Conservation (phyloP, 208 protist genomes). For the Acanthamoeba culbertsoni region DNA sequence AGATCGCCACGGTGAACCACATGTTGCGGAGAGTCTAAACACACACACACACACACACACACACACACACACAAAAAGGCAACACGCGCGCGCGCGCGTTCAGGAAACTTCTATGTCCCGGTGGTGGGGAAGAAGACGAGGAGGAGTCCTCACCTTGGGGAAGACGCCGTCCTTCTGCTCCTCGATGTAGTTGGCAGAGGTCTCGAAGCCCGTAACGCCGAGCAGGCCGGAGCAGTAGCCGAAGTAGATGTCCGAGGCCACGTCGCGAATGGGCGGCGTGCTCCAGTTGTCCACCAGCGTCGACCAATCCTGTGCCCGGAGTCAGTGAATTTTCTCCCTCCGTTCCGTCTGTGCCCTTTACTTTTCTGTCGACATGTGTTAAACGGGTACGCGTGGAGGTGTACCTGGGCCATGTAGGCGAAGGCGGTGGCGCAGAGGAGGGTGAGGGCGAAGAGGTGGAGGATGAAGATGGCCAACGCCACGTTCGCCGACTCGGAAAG, state of each 20-base stretch:
- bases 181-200: slow-evolving; percentile 88
- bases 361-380: background rate
- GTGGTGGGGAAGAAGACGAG: too few relatives aligned
- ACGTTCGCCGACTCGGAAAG: slow-evolving; percentile 83
- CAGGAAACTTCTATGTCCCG: background rate
- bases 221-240: slow-evolving; percentile 86
- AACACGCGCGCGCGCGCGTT: background rate
- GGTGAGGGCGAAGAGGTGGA: slow-evolving; percentile 81
- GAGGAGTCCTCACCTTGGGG: slow-evolving; percentile 67
- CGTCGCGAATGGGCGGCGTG: slow-evolving; percentile 23
- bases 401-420: slow-evolving; percentile 39
- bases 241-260: slow-evolving; percentile 79
- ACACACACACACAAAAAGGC: too few relatives aligned
- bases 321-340: background rate
- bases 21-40: slow-evolving; percentile 84
- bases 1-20: slow-evolving; percentile 82
- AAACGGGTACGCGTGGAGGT: background rate
- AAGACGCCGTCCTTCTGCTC: slow-evolving; percentile 87
- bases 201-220: slow-evolving; percentile 89
- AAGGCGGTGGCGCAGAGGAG: slow-evolving; percentile 77
- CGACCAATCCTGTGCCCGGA: slow-evolving; percentile 3
- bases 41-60: background rate
- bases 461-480: slow-evolving; percentile 82
- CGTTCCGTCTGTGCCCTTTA: too few relatives aligned
- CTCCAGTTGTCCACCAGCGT: slow-evolving; percentile 68